A percentile compares a stretch with the other conserved stretches of the same genome.
phyloP scores from a whole-genome alignment of 2,329 filamentous ascomycete species.

The Aspergillaceae sp. region DNA sequence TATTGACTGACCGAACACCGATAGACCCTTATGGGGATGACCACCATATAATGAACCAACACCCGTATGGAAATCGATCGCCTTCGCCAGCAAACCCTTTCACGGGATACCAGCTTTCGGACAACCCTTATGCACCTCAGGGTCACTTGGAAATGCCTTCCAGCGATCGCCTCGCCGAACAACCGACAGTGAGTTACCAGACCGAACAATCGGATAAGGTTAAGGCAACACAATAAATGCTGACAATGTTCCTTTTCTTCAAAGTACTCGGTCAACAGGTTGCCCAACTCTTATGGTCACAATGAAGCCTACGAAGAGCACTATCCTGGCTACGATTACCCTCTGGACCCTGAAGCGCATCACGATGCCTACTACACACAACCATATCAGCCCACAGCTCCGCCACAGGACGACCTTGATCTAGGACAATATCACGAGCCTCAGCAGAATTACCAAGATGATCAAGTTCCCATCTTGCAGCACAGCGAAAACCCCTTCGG shows the following conservation, averaged over 20 bases:
- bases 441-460: conserved; percentile 56
- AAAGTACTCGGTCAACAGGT: conserved; percentile 63
- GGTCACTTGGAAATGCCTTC: conserved; percentile 60
- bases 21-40: conserved; percentile 38
- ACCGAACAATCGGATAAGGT: not conserved
- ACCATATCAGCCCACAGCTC: conserved; percentile 63
- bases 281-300: conserved; percentile 55
- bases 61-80: conserved; percentile 47
- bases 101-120: conserved; percentile 73
- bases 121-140: conserved; percentile 57
- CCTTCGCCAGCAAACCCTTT: conserved; percentile 70
- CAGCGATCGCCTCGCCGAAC: conserved; percentile 69
- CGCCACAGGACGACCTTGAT: conserved; percentile 48
- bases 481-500: conserved; percentile 55
- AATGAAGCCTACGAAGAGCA: conserved; percentile 52
- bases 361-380: conserved; percentile 81
- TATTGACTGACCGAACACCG: not conserved
- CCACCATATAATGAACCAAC: conserved; percentile 44
- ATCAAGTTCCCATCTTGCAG: conserved; percentile 66
- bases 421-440: conserved; percentile 44
- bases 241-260: not conserved
- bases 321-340: conserved; percentile 57
- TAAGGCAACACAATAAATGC: not conserved
- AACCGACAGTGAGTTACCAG: conserved; percentile 65
- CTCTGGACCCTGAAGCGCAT: conserved; percentile 72